A percentile compares a stretch with the other conserved stretches of the same genome.
These are phyloP conservation scores for Centaurea solstitialis DNA, from an alignment of 129 eudicot species.

Conservation along the genomic window DNA sequence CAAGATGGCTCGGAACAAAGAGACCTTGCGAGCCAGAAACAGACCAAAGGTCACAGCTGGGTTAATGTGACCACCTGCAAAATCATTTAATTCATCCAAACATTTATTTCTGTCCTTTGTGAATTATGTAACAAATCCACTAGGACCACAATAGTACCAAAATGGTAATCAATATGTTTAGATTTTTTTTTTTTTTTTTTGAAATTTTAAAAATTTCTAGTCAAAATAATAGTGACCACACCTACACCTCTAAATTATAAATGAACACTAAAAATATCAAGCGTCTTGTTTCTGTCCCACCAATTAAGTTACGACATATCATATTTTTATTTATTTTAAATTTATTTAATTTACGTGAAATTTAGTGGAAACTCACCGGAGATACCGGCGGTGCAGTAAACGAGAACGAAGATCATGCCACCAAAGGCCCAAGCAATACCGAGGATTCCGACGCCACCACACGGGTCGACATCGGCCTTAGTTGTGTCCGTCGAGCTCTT, in stretches of 20 bases:
- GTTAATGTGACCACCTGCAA: conserved; percentile 68
- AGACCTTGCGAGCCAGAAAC: conserved; percentile 65
- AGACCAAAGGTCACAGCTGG: conserved; percentile 80
- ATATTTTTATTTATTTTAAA: neutral
- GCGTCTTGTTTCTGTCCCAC: too few species aligned
- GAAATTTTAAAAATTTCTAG: neutral
- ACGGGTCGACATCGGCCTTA: conserved; percentile 24
- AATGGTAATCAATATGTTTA: neutral
- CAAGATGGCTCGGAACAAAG: conserved; percentile 57
- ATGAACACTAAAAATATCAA: neutral
- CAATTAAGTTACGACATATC: too few species aligned
- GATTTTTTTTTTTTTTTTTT: neutral
- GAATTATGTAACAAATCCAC: neutral
- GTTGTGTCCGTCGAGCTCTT: conserved; percentile 34
- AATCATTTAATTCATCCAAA: neutral
- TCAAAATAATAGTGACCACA: neutral
- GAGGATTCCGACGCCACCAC: conserved; percentile 69
- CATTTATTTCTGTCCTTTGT: neutral
- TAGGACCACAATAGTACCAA: neutral
- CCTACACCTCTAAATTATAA: neutral
- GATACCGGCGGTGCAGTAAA: conserved; percentile 78
- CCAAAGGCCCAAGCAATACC: conserved; percentile 78
- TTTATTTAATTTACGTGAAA: too few species aligned
- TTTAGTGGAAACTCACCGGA: conserved; percentile 45
- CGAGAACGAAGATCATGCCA: conserved; percentile 75